Evolutionary conservation across 768 basidiomycete species (phyloP).

Genomic region (Suillus decipiens): DNA sequence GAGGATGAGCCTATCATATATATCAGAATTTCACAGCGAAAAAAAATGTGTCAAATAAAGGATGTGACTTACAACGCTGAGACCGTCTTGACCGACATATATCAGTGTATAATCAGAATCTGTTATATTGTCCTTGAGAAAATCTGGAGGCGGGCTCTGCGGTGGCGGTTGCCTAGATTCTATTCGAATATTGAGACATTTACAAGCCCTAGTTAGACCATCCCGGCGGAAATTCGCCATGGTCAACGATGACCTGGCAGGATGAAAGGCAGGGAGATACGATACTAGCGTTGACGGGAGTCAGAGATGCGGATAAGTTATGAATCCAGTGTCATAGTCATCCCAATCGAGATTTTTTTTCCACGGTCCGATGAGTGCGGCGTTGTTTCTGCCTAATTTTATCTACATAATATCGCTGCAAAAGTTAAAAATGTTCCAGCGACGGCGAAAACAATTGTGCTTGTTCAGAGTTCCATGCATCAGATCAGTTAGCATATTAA

Average conservation of each 20-base stretch:
- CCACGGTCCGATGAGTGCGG: conserved; percentile 22
- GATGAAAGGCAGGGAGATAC: conserved; percentile 21
- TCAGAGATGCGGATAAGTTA: conserved; percentile 24
- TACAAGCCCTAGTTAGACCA: conserved; percentile 51
- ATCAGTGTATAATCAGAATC: conserved; percentile 51
- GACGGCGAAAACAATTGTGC: neutral
- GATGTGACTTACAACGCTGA: conserved; percentile 55
- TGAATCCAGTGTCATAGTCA: conserved; percentile 34
- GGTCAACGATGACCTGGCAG: conserved; percentile 10
- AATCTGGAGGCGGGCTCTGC: conserved; percentile 33
- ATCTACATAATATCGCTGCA: neutral
- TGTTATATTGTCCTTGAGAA: conserved; percentile 28
- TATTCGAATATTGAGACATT: conserved; percentile 72
- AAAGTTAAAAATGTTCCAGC: conserved; percentile 1
- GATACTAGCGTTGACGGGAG: conserved; percentile 28
- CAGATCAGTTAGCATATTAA: conserved; percentile 1
- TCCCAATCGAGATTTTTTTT: conserved; percentile 22
- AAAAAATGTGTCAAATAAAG: neutral
- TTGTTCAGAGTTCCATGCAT: neutral
- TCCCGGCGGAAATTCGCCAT: conserved; percentile 28
- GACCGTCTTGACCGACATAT: conserved; percentile 67
- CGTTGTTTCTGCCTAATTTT: conserved; percentile 1
- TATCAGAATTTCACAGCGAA: conserved; percentile 12
- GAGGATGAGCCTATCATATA: conserved; percentile 56
- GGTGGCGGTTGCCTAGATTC: conserved; percentile 30